Evolutionary conservation across 441 rosid genomes (phyloP).

Genomic region (Pelargonium myrrhifolium): DNA sequence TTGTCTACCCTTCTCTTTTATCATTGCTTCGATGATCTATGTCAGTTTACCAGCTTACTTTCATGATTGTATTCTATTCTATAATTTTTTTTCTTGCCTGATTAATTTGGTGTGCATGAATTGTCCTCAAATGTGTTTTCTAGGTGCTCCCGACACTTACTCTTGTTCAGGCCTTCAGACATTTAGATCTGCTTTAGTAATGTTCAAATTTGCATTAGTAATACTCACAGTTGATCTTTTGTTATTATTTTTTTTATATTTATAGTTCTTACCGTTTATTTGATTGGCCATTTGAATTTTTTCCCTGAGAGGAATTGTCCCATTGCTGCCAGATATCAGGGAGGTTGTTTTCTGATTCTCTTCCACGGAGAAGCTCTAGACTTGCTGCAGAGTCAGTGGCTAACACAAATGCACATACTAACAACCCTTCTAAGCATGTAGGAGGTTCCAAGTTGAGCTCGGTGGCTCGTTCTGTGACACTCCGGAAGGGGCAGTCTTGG

Average conservation of each 20-base stretch:
- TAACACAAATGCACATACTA: slow-evolving; percentile 41
- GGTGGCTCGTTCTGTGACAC: slow-evolving; percentile 70
- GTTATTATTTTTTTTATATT: too few relatives aligned
- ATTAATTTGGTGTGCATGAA: neutral
- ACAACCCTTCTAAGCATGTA: slow-evolving; percentile 66
- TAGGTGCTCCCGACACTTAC: neutral
- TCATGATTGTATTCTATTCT: neutral
- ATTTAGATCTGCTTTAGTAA: neutral
- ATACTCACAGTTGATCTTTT: slow-evolving; percentile 4
- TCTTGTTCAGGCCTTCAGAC: neutral
- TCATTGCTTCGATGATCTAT: too few relatives aligned
- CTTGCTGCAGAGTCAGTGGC: slow-evolving; percentile 66
- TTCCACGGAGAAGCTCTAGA: slow-evolving; percentile 75
- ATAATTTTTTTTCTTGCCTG: too few relatives aligned
- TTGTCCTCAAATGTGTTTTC: neutral
- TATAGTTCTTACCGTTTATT: slow-evolving; percentile 2
- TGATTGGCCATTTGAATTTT: slow-evolving; percentile 1
- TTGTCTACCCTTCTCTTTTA: too few relatives aligned
- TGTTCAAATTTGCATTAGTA: neutral
- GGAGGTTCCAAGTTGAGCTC: slow-evolving; percentile 81
- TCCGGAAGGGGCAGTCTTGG: slow-evolving; percentile 83
- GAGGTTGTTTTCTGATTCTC: slow-evolving; percentile 92
- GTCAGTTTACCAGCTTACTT: neutral
- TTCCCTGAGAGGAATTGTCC: slow-evolving; percentile 14
- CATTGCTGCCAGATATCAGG: slow-evolving; percentile 68